These are phyloP conservation scores for Aspergillus campestris DNA, from an alignment of 495 filamentous ascomycete species.

Conservation along the genomic window DNA sequence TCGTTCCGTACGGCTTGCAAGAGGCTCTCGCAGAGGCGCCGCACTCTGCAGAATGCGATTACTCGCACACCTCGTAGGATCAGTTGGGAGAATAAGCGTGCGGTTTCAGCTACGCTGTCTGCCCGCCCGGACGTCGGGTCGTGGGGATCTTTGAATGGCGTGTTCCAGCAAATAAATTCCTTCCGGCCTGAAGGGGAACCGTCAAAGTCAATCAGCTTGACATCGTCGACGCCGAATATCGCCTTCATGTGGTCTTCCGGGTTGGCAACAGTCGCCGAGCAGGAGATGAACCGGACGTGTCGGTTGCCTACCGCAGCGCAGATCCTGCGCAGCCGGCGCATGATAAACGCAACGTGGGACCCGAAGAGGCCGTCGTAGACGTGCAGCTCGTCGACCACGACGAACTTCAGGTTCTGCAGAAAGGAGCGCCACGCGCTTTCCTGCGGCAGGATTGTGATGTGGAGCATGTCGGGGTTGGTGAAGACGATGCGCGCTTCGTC, in stretches of 20 bases:
- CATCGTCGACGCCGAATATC: slow-evolving; percentile 80
- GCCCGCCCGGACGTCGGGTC: slow-evolving; percentile 84
- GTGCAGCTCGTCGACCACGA: slow-evolving; percentile 86
- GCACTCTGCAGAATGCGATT: slow-evolving; percentile 87
- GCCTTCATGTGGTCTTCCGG: slow-evolving; percentile 86
- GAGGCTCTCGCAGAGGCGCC: slow-evolving; percentile 81
- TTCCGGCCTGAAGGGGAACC: slow-evolving; percentile 91
- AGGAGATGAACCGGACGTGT: slow-evolving; percentile 88
- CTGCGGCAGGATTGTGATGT: slow-evolving; percentile 87
- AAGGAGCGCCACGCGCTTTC: slow-evolving; percentile 87
- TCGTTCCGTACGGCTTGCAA: slow-evolving; percentile 73
- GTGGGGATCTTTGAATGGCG: slow-evolving; percentile 82
- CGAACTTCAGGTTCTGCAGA: slow-evolving; percentile 79
- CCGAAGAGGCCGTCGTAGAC: slow-evolving; percentile 96
- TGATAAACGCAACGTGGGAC: slow-evolving; percentile 88
- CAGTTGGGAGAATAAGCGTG: slow-evolving; percentile 82
- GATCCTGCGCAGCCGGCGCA: slow-evolving; percentile 81
- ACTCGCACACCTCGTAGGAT: slow-evolving; percentile 81
- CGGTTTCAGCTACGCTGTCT: slow-evolving; percentile 73
- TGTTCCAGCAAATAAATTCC: slow-evolving; percentile 97
- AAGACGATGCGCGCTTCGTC: slow-evolving; percentile 92
- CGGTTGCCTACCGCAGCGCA: slow-evolving; percentile 89
- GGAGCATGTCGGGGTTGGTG: slow-evolving; percentile 98
- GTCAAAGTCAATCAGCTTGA: slow-evolving; percentile 78
- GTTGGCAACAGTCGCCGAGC: slow-evolving; percentile 95